A percentile compares a stretch with the other conserved stretches of the same genome.
Evolutionary conservation across 805 yeast genomes (phyloP).

Genomic region (Wickerhamomyces sydowiorum): DNA sequence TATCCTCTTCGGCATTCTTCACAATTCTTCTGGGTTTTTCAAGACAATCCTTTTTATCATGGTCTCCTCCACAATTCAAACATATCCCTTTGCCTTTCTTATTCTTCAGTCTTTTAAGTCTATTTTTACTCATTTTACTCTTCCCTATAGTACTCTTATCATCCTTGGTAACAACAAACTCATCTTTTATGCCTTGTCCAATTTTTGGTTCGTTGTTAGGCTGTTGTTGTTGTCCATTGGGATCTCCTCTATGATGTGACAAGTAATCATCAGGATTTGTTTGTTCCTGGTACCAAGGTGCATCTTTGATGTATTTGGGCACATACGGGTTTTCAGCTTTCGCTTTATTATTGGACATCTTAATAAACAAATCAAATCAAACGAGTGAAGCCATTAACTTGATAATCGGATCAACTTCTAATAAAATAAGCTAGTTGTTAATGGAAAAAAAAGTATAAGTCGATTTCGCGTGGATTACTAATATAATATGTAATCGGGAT

Average conservation of each 20-base stretch:
- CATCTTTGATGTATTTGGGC: slow-evolving; percentile 33
- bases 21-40: slow-evolving; percentile 44
- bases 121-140: background rate
- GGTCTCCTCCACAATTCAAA: slow-evolving; percentile 55
- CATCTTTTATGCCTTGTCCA: slow-evolving; percentile 55
- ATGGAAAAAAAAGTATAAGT: too few relatives aligned
- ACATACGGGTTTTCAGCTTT: slow-evolving; percentile 27
- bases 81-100: slow-evolving; percentile 34
- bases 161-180: slow-evolving; percentile 20
- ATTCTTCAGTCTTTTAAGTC: slow-evolving; percentile 1
- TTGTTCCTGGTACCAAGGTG: slow-evolving; percentile 34
- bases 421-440: too few relatives aligned
- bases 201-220: slow-evolving; percentile 40
- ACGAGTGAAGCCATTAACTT: too few relatives aligned
- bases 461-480: too few relatives aligned
- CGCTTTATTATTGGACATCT: background rate
- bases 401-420: too few relatives aligned
- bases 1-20: slow-evolving; percentile 16
- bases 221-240: slow-evolving; percentile 18
- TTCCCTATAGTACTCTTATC: background rate
- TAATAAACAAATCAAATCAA: too few relatives aligned
- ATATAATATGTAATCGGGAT: too few relatives aligned
- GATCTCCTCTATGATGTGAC: slow-evolving; percentile 46
- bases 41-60: slow-evolving; percentile 47
- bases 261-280: slow-evolving; percentile 34